Base-by-base conservation (phyloP, 2,329 filamentous ascomycete species). In the Endothia cerciana region DNA sequence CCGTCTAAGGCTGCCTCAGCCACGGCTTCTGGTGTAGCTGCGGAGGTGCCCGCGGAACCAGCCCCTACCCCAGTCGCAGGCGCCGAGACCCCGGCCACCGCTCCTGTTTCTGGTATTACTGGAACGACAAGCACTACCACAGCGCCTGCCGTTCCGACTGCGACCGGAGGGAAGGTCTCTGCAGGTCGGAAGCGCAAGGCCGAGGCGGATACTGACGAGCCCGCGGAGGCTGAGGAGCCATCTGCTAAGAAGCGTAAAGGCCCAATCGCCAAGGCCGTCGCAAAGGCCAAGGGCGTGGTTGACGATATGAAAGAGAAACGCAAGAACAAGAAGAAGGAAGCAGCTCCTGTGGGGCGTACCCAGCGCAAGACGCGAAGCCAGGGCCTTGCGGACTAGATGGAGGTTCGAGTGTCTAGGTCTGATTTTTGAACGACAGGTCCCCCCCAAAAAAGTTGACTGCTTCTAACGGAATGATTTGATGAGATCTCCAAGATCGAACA, bases 361-460 rank as follows among this genome's bases (percentile, higher is more conserved):
- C 73, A 73, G 13, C 74, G 78, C 28, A 79, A 77, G 72, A 80
- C 78, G 1, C 74, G 78, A 61, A 80, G 78, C 67, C 78, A 80
- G 65, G 77, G 75, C 3, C 71, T 66, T 4, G 69, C 28, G 30
- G 65, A 66, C 53, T 60, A 58, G 55, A 11, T 30, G 55, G n/a
- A 1, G 19, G 15, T n/a, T 22, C n/a, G 25, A 28, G 13, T 17
- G 4, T 51, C 2, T 36, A 38, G 19, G 2, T 36, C 15, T 55
- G 6, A 8, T 17, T 36, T 41, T 38, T 28, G 56, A 56, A 47
- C 7, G 40, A 43, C 40, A 36, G 10, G 4, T 47, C n/a, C n/a
- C n/a, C n/a, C n/a, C n/a, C 40, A 40, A 7, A 13, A 30, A 15
- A 49, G 38, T 15, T 33, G n/a, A n/a, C 33, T 62, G 55, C 30